phyloP scores from a whole-genome alignment of 345 rosid species.

The Eucalyptus virginea region DNA sequence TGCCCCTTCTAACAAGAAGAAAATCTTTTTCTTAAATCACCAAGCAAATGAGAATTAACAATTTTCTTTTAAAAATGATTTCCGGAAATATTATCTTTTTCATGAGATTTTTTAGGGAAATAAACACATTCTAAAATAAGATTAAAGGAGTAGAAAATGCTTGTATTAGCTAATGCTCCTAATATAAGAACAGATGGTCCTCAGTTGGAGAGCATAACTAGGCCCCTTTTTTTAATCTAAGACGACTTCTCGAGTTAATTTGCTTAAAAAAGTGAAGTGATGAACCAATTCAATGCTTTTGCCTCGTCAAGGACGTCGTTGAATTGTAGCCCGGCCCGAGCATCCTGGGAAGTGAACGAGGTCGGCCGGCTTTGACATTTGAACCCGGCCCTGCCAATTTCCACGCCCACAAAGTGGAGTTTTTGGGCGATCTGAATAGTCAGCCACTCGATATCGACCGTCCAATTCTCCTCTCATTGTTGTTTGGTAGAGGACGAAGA shows the following conservation, averaged over 20 bases:
- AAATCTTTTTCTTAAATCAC: not conserved
- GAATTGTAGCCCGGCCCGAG: not conserved
- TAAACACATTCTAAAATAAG: rapidly evolving
- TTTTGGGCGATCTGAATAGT: not conserved
- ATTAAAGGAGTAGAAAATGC: not conserved
- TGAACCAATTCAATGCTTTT: not conserved
- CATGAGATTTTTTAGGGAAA: not conserved
- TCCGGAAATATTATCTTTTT: not conserved
- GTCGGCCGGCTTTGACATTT: not conserved
- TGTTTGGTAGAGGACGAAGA: not conserved
- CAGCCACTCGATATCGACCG: not conserved
- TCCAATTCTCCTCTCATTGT: not conserved
- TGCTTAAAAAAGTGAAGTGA: not conserved
- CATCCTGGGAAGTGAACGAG: not conserved
- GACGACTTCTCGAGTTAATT: not conserved
- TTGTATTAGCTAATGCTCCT: not conserved
- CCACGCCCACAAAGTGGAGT: not conserved
- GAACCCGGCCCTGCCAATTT: not conserved
- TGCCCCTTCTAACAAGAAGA: rapidly evolving
- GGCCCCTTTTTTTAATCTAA: not conserved
- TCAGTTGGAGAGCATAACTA: not conserved
- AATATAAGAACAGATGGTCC: not conserved
- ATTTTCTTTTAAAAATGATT: not conserved
- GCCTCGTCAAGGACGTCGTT: not conserved
- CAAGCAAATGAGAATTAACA: not conserved